A percentile compares a stretch with the other conserved stretches of the same genome.
Evolutionary conservation across 2,329 filamentous ascomycete genomes (phyloP).

Genomic region (Aspergillus candidus): DNA sequence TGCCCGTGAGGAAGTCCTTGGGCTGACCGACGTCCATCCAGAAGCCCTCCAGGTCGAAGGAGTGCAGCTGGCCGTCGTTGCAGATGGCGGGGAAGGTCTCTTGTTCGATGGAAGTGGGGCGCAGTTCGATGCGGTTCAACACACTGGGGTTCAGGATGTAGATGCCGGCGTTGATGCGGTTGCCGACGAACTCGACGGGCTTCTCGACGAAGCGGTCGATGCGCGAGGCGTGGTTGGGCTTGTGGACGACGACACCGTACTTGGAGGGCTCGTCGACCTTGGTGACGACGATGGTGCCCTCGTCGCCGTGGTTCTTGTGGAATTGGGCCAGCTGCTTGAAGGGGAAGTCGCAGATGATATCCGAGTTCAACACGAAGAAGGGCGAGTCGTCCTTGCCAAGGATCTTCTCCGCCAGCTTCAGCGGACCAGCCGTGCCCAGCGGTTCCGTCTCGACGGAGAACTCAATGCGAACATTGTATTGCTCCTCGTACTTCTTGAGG

Average conservation of each 20-base stretch:
- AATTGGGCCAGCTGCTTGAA: slow-evolving; percentile 85
- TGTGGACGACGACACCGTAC: slow-evolving; percentile 97
- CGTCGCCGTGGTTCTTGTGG: slow-evolving; percentile 87
- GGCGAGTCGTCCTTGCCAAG: slow-evolving; percentile 88
- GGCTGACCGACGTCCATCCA: slow-evolving; percentile 99
- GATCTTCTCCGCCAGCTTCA: slow-evolving; percentile 91
- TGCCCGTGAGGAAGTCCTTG: slow-evolving; percentile 95
- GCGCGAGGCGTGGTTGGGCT: slow-evolving; percentile 79
- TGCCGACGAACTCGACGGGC: slow-evolving; percentile 95
- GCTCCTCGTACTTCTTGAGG: slow-evolving; percentile 86
- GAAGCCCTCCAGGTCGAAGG: slow-evolving; percentile 93
- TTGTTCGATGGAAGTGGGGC: slow-evolving; percentile 95
- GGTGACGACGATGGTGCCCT: slow-evolving; percentile 96
- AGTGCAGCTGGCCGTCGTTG: slow-evolving; percentile 84
- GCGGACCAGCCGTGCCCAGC: slow-evolving; percentile 85
- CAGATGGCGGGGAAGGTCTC: slow-evolving; percentile 96
- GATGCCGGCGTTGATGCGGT: slow-evolving; percentile 97
- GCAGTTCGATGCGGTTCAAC: slow-evolving; percentile 85
- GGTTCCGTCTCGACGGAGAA: slow-evolving; percentile 97
- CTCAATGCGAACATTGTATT: slow-evolving; percentile 90
- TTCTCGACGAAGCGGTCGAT: slow-evolving; percentile 99
- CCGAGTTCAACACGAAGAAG: slow-evolving; percentile 98
- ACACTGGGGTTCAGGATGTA: slow-evolving; percentile 96
- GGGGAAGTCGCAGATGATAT: slow-evolving; percentile 96
- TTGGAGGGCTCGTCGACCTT: slow-evolving; percentile 99